Evolutionary conservation across 495 filamentous ascomycete species (phyloP).

Genomic region (Penicillium nucicola): DNA sequence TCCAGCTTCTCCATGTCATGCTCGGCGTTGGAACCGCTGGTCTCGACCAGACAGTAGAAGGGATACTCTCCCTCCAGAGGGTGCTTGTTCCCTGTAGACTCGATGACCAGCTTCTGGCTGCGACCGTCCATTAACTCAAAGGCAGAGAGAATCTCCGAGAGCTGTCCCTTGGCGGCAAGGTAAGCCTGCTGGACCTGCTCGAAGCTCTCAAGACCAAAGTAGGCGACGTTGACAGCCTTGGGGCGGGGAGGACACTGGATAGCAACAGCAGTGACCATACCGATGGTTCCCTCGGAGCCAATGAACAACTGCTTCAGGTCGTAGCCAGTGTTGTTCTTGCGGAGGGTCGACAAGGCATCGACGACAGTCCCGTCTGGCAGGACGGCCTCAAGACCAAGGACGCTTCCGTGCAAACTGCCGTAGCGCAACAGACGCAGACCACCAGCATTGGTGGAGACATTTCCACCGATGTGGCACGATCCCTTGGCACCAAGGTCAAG

Average conservation of each 20-base stretch:
- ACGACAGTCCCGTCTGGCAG: slow-evolving; percentile 88
- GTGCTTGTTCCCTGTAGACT: slow-evolving; percentile 69
- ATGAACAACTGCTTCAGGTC: slow-evolving; percentile 98
- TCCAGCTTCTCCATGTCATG: slow-evolving; percentile 88
- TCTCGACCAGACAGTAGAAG: slow-evolving; percentile 96
- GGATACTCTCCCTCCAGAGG: slow-evolving; percentile 81
- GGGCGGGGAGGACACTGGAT: slow-evolving; percentile 85
- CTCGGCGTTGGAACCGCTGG: slow-evolving; percentile 87
- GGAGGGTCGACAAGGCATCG: slow-evolving; percentile 77
- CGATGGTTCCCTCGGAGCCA: slow-evolving; percentile 89
- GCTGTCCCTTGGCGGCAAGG: slow-evolving; percentile 79
- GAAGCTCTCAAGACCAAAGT: slow-evolving; percentile 81
- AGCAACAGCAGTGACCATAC: slow-evolving; percentile 86
- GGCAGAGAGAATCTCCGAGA: slow-evolving; percentile 92
- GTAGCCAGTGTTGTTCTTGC: slow-evolving; percentile 99
- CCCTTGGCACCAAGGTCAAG: slow-evolving; percentile 96
- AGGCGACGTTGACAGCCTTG: slow-evolving; percentile 83
- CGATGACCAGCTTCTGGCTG: slow-evolving; percentile 70
- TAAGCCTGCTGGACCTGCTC: slow-evolving; percentile 82
- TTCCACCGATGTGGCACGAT: slow-evolving; percentile 96
- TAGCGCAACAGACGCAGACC: slow-evolving; percentile 88
- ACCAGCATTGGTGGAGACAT: slow-evolving; percentile 94
- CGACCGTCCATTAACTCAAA: slow-evolving; percentile 95
- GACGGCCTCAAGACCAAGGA: slow-evolving; percentile 89
- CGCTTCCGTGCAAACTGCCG: slow-evolving; percentile 88